phyloP scores from a whole-genome alignment of 2,329 filamentous ascomycete genomes.

The Macrophomina phaseolina region DNA sequence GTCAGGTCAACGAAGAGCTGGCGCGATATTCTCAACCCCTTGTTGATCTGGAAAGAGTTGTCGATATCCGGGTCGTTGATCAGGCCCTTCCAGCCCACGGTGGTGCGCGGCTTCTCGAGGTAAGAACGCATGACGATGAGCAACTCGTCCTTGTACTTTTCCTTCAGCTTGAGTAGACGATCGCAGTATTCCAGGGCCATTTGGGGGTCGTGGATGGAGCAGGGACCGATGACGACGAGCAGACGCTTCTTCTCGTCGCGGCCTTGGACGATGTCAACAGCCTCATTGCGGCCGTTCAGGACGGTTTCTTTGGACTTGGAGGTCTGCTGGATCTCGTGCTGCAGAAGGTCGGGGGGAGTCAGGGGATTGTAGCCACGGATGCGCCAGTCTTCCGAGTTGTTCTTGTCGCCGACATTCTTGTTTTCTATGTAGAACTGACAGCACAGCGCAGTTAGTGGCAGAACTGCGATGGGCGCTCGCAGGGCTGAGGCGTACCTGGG shows the following conservation, averaged over 20 bases:
- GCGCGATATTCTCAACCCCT: slow-evolving; percentile 83
- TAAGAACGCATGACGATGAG: slow-evolving; percentile 98
- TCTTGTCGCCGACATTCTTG: slow-evolving; percentile 55
- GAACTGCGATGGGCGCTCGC: not conserved
- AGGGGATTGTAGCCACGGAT: slow-evolving; percentile 88
- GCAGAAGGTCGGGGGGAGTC: slow-evolving; percentile 90
- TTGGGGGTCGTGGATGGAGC: slow-evolving; percentile 93
- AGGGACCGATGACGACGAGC: slow-evolving; percentile 88
- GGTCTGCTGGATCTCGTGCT: slow-evolving; percentile 80
- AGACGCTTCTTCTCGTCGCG: slow-evolving; percentile 63
- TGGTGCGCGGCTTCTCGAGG: slow-evolving; percentile 97
- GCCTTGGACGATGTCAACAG: slow-evolving; percentile 66
- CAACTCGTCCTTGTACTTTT: slow-evolving; percentile 87
- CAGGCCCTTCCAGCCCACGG: slow-evolving; percentile 97
- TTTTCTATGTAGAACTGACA: slow-evolving; percentile 58
- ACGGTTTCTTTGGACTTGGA: slow-evolving; percentile 60
- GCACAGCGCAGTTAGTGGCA: slow-evolving; percentile 7
- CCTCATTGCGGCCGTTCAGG: slow-evolving; percentile 64
- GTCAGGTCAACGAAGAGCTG: slow-evolving; percentile 95
- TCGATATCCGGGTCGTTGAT: slow-evolving; percentile 99
- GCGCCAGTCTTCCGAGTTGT: slow-evolving; percentile 58
- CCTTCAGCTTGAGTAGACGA: slow-evolving; percentile 77
- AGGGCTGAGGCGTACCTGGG: slow-evolving; percentile 7
- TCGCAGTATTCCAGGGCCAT: slow-evolving; percentile 94
- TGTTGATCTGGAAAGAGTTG: slow-evolving; percentile 99